Base-by-base conservation (phyloP, 139 green algal genomes). In the Chlorella ohadii region DNA sequence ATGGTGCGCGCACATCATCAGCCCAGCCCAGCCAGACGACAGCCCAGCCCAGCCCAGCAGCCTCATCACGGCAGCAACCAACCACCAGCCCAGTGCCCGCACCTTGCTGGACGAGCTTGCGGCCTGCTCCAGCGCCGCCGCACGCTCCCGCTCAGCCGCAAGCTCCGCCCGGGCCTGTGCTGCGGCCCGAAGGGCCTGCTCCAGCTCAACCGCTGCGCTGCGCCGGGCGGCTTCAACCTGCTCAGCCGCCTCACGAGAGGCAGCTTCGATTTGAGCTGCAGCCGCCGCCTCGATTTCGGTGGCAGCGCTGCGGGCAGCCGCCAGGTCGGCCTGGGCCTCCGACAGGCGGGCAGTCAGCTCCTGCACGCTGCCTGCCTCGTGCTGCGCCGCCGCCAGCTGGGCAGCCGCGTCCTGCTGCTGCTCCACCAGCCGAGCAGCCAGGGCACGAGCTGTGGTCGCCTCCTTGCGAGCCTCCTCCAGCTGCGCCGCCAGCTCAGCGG, bases 381-480 rank as follows among this genome's bases (percentile, higher is more conserved):
- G 33, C 68, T 75, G 16, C 34, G 13, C 28, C 36, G 34, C 34
- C 68, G 68, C 68, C 34, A 75, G 68, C 68, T 75, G 68, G 27
- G 47, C 22, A 7, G 33, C 15, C 68, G 47, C 68, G 36, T 28
- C 36, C 36, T 75, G 34, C 34, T 38, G 33, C 34, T 75, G 33
- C 19, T 28, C 34, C 68, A 56, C 68, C 20, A 59, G 51, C 11
- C 51, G 51, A 22, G 51, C 51, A 4, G 68, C 68, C 34, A 38
- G 33, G 23, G 68, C 68, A 5, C 68, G 34, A 4, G 68, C 68
- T 3, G 34, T 22, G 22, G 68, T 38, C 2, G 34, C 68, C 68
- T 75, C 68, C 68, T 75, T 75, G 34, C 68, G 36, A 0, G 76
- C 63, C 12, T 57, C 59, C 59, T 72, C 41, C 36, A 82, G 76